Conservation (phyloP, 2,329 filamentous ascomycete genomes). For the Claviceps spartinae region DNA sequence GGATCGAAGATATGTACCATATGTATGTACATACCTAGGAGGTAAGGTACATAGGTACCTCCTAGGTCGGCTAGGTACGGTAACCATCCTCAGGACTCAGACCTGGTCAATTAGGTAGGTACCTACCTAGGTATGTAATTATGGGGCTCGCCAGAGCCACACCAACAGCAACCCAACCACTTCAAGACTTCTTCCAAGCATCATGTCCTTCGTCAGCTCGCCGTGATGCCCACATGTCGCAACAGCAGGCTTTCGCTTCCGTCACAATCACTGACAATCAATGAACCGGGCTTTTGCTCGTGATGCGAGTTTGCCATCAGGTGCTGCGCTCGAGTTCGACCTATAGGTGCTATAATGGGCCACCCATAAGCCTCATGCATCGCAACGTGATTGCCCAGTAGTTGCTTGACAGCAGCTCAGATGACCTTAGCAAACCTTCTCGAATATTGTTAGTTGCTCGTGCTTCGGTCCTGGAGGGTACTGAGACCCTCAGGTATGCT, state of each 20-base stretch:
- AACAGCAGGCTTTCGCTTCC: not conserved
- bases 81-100: not conserved
- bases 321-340: not conserved
- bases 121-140: no score
- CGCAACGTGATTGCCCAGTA: constrained; percentile 1
- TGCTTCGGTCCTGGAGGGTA: not conserved
- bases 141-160: not conserved
- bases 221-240: not conserved
- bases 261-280: not conserved
- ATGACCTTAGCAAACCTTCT: not conserved
- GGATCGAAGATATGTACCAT: no score
- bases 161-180: not conserved
- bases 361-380: not conserved
- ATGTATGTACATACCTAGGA: no score
- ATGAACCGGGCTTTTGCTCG: not conserved
- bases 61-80: no score
- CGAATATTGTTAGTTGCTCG: not conserved
- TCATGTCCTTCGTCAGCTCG: not conserved
- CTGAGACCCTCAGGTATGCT: constrained; percentile 24
- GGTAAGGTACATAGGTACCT: no score
- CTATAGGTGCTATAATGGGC: not conserved
- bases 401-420: not conserved
- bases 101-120: not conserved
- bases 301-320: not conserved
- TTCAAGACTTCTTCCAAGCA: not conserved